phyloP scores from a whole-genome alignment of 768 basidiomycete genomes.

The Imleria badia region DNA sequence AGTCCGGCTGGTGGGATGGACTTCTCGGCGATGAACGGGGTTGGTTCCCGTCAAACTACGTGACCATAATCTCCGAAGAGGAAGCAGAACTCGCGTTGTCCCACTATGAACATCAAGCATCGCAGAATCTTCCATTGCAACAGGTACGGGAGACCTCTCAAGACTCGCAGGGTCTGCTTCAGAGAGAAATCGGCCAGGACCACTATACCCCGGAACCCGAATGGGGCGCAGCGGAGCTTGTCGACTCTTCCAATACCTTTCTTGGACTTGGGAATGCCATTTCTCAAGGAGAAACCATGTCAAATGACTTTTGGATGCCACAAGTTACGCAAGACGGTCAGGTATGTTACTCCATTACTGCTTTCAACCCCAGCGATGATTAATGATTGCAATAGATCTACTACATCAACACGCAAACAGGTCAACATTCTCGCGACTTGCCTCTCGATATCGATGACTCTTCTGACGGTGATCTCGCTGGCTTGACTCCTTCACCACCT shows the following conservation, averaged over 20 bases:
- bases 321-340: slow-evolving; percentile 79
- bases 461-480: slow-evolving; percentile 62
- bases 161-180: slow-evolving; percentile 16
- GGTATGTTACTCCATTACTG: slow-evolving; percentile 45
- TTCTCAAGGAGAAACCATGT: slow-evolving; percentile 35
- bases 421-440: slow-evolving; percentile 80
- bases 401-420: slow-evolving; percentile 90
- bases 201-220: slow-evolving; percentile 41
- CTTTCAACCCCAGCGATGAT: neutral
- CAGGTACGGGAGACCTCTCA: slow-evolving; percentile 14
- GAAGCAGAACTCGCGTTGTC: slow-evolving; percentile 71
- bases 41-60: slow-evolving; percentile 98
- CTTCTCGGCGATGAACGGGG: slow-evolving; percentile 86
- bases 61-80: slow-evolving; percentile 71
- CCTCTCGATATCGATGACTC: slow-evolving; percentile 70
- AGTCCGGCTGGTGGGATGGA: slow-evolving; percentile 99
- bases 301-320: slow-evolving; percentile 90
- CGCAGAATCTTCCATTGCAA: slow-evolving; percentile 12
- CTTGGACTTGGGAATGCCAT: slow-evolving; percentile 31
- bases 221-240: slow-evolving; percentile 38
- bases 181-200: slow-evolving; percentile 21
- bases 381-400: slow-evolving; percentile 63
- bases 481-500: slow-evolving; percentile 51
- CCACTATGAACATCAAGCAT: slow-evolving; percentile 13
- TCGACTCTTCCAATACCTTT: slow-evolving; percentile 39